phyloP scores from a whole-genome alignment of 345 rosid genomes.

The Aquilaria yunnanensis region DNA sequence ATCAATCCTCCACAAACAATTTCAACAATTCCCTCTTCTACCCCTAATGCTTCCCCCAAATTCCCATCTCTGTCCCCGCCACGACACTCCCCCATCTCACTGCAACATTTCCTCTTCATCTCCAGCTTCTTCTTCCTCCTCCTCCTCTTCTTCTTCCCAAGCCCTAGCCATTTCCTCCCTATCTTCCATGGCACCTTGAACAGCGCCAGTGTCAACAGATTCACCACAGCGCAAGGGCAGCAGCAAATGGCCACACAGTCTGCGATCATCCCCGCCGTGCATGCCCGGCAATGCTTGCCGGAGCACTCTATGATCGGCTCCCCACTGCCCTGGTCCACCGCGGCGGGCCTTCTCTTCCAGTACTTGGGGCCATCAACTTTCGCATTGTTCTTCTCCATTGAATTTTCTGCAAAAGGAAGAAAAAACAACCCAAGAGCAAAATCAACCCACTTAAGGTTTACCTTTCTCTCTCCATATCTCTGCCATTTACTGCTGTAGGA shows the following conservation, averaged over 20 bases:
- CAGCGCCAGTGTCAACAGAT: constrained; percentile 44
- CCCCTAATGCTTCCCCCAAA: neutral
- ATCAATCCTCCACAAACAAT: constrained; percentile 20
- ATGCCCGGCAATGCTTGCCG: constrained; percentile 49
- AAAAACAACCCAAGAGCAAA: too few species aligned
- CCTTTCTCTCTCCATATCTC: too few species aligned
- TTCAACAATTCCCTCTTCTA: constrained; percentile 25
- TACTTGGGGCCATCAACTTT: constrained; percentile 12
- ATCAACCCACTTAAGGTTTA: too few species aligned
- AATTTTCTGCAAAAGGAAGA: constrained; percentile 1
- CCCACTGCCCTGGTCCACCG: constrained; percentile 12
- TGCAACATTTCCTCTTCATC: constrained; percentile 11
- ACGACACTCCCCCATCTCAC: neutral
- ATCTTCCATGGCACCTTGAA: constrained; percentile 54
- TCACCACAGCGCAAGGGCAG: constrained; percentile 64
- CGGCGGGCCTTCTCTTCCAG: constrained; percentile 11
- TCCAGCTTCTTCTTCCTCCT: constrained; percentile 20
- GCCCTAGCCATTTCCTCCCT: constrained; percentile 41
- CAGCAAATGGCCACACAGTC: constrained; percentile 74
- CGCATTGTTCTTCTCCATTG: constrained; percentile 29
- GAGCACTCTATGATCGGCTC: constrained; percentile 38
- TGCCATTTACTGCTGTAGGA: too few species aligned
- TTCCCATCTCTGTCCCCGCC: neutral
- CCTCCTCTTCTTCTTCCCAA: constrained; percentile 28
- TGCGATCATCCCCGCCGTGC: constrained; percentile 53